Conservation (phyloP, 345 rosid genomes). For the Pugionium dolabratum region DNA sequence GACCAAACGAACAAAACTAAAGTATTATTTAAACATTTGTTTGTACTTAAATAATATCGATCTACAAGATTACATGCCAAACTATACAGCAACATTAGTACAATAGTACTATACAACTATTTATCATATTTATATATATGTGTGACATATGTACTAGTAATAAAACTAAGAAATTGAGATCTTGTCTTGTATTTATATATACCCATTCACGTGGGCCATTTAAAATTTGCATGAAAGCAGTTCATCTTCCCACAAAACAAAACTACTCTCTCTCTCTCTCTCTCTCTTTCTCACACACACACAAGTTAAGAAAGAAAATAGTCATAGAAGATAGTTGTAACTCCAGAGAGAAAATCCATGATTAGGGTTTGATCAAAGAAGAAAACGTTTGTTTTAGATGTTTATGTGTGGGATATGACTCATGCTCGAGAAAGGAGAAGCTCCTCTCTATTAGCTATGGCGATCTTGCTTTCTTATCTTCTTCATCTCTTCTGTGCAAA, state of each 20-base stretch:
- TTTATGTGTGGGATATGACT: constrained; percentile 39
- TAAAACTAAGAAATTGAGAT: constrained; percentile 26
- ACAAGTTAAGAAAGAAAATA: constrained; percentile 9
- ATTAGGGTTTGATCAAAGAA: constrained; percentile 36
- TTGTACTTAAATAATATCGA: constrained; percentile 11
- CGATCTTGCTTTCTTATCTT: constrained; percentile 34
- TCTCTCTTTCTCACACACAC: constrained; percentile 7
- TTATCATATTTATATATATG: constrained; percentile 15
- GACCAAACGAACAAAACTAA: too few relatives aligned
- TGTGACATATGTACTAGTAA: constrained; percentile 19
- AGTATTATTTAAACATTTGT: not conserved
- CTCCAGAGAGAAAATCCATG: constrained; percentile 5
- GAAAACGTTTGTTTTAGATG: constrained; percentile 38
- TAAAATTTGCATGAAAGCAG: constrained; percentile 40
- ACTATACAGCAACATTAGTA: too few relatives aligned
- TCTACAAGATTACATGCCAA: too few relatives aligned
- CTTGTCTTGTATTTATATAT: constrained; percentile 38
- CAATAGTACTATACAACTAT: constrained; percentile 23
- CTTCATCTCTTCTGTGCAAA: constrained; percentile 22
- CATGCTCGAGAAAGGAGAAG: constrained; percentile 42
- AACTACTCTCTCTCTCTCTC: constrained; percentile 27
- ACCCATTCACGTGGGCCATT: constrained; percentile 44
- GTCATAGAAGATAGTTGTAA: constrained; percentile 27
- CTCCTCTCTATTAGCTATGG: constrained; percentile 16
- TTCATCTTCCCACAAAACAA: constrained; percentile 33